phyloP scores from a whole-genome alignment of 2,329 filamentous ascomycete species.

The Apiospora sp. region DNA sequence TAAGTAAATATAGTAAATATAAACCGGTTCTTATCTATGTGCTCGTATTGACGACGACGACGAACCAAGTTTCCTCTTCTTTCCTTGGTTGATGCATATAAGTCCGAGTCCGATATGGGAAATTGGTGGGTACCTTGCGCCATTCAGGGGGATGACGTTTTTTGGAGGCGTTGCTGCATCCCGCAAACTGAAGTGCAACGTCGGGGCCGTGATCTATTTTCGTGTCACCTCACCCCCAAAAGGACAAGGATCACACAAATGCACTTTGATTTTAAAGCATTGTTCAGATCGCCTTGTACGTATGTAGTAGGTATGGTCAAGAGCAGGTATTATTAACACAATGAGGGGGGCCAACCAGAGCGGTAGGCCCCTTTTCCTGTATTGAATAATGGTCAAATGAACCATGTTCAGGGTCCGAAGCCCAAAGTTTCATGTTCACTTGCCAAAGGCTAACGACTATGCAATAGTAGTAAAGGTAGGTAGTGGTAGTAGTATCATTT shows the following conservation, averaged over 20 bases:
- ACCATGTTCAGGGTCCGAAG: background rate
- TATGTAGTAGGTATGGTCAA: background rate
- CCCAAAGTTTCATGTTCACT: background rate
- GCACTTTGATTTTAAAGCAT: background rate
- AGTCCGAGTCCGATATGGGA: background rate
- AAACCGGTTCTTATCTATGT: background rate
- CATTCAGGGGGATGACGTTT: constrained; percentile 8
- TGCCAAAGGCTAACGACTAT: background rate
- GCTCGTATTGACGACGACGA: background rate
- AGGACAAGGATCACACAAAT: background rate
- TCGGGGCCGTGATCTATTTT: constrained; percentile 15
- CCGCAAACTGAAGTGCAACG: constrained; percentile 10
- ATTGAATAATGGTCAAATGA: background rate
- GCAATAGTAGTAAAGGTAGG: background rate
- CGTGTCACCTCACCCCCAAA: background rate
- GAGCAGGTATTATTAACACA: background rate
- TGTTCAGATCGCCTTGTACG: background rate
- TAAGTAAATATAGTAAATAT: background rate
- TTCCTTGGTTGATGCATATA: background rate
- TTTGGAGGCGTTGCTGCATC: constrained; percentile 10
- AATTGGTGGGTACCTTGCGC: background rate
- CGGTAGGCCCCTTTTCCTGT: background rate
- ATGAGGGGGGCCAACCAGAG: background rate
- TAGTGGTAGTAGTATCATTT: background rate
- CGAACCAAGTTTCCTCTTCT: background rate